phyloP scores from a whole-genome alignment of 495 filamentous ascomycete species.

The Xylaria bambusicola region DNA sequence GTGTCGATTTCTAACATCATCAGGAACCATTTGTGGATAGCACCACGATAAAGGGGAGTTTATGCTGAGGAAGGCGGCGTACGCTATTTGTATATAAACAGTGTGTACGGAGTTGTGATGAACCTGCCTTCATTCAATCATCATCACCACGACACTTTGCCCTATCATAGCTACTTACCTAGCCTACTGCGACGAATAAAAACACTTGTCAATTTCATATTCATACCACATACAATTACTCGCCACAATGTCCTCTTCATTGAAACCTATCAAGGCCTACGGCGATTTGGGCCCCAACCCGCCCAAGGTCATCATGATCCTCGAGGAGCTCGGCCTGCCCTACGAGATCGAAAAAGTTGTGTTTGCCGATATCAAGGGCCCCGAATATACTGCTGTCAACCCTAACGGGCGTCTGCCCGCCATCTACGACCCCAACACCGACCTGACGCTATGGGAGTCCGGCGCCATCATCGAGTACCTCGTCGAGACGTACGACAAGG shows the following conservation, averaged over 20 bases:
- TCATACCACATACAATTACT: neutral
- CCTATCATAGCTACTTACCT: too few species aligned
- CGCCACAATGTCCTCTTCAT: conserved; percentile 1
- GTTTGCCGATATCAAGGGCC: conserved; percentile 58
- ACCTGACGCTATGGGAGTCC: conserved; percentile 66
- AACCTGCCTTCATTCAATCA: too few species aligned
- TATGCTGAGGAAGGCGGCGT: too few species aligned
- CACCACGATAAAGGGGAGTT: too few species aligned
- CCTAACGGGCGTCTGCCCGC: conserved; percentile 70
- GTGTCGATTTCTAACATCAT: too few species aligned
- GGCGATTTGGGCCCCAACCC: conserved; percentile 45
- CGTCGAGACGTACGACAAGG: conserved; percentile 68
- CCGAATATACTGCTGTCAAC: conserved; percentile 59
- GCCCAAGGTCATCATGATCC: conserved; percentile 61
- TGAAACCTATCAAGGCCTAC: conserved; percentile 42
- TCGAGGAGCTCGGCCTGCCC: conserved; percentile 63
- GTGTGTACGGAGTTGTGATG: too few species aligned
- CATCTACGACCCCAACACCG: conserved; percentile 69
- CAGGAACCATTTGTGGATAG: too few species aligned
- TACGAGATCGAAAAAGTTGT: conserved; percentile 47
- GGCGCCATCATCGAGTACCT: conserved; percentile 75
- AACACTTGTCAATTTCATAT: too few species aligned
- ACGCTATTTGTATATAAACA: too few species aligned
- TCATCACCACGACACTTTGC: too few species aligned
- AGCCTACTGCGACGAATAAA: too few species aligned